Base-by-base conservation (phyloP, 2,329 filamentous ascomycete genomes). In the Teratosphaeria viscida region DNA sequence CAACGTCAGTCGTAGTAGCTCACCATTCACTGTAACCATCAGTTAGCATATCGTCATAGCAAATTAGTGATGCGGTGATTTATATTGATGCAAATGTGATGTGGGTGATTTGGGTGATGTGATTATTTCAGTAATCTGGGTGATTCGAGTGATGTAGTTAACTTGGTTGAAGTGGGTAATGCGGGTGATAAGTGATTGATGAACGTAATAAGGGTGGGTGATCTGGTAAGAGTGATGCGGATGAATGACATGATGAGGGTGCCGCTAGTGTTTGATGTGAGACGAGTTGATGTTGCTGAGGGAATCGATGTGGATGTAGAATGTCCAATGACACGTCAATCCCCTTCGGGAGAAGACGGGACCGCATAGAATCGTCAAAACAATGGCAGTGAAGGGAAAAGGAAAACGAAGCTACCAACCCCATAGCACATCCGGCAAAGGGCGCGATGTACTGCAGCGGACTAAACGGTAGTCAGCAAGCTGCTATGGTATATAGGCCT, bases 391-490 rank as follows among this genome's bases (percentile, higher is more conserved):
- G 57, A 60, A 6, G 43, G 53, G 57, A 54, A 35, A 61, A 43
- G 23, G 23, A 23, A 56, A 39, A 37, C 10, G 14, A 14, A n/a
- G 43, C n/a, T 1, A 27, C 23, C 39, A 56, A 47, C 63, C 64
- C 66, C 61, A 68, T 65, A 56, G 70, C 71, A 59, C 74, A 78
- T 57, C 88, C 92, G 54, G 91, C 92, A 85, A 96, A 96, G 64
- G 92, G 92, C 70, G 91, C 91, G 66, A 96, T 82, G 78, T 95
- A 96, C 79, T 96, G 92, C 58, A 96, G 84, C 71, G 92, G 90
- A 34, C 52, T 54, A 54, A 5, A 73, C 32, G 49, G 26, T 35
- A 5, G 47, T 56, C 29, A 60, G 52, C 54, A 37, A 16, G 35
- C 55, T 7, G 10, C 5, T 16, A 2, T 54, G 12, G 32, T 32